Evolutionary conservation across 805 yeast species (phyloP).

Genomic region (Zygosaccharomyces lentus): DNA sequence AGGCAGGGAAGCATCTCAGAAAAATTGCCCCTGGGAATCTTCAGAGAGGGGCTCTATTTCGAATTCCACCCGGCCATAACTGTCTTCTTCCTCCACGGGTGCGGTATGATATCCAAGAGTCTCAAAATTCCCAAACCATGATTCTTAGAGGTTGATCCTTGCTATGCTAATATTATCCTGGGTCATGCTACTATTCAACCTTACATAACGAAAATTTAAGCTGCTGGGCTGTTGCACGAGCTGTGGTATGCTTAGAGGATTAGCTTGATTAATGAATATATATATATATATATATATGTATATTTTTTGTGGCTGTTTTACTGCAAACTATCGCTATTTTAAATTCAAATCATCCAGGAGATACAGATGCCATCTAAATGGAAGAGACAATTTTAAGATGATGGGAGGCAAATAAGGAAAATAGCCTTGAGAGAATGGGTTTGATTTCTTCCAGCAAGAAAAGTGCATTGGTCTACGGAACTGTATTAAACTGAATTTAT

Average conservation of each 20-base stretch:
- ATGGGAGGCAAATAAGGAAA: too few species aligned
- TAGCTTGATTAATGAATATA: too few species aligned
- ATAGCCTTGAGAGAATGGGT: too few species aligned
- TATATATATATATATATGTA: too few species aligned
- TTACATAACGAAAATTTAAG: background rate
- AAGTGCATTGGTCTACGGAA: too few species aligned
- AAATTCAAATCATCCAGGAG: too few species aligned
- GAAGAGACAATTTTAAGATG: too few species aligned
- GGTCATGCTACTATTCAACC: background rate
- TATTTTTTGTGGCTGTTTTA: too few species aligned
- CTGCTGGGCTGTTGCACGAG: background rate
- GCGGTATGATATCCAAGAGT: constrained; percentile 87
- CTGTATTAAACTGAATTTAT: too few species aligned
- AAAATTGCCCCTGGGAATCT: constrained; percentile 61
- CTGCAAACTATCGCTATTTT: too few species aligned
- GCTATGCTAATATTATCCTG: background rate
- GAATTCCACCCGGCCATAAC: constrained; percentile 73
- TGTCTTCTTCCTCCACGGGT: constrained; percentile 73
- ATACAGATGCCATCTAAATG: too few species aligned
- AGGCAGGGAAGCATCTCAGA: constrained; percentile 45
- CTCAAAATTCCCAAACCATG: constrained; percentile 84
- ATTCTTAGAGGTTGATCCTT: background rate
- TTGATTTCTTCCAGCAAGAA: too few species aligned
- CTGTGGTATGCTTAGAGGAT: background rate
- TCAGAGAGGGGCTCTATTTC: constrained; percentile 49